Evolutionary conservation across 441 rosid species (phyloP).

Genomic region (Biscutella laevigata): DNA sequence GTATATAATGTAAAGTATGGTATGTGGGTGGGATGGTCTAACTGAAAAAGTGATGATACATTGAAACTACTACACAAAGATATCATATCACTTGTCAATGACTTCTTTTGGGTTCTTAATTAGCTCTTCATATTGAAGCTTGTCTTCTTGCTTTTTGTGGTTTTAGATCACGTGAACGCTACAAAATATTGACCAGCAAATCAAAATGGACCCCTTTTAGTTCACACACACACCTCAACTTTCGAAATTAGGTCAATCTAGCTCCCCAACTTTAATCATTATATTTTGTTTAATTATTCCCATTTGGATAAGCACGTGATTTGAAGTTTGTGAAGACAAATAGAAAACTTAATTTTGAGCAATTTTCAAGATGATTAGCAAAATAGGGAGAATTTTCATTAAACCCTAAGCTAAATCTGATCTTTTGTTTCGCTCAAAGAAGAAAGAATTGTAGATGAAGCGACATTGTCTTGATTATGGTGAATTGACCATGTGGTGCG

Average conservation of each 20-base stretch:
- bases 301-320: conserved; percentile 33
- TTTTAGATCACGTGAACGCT: conserved; percentile 22
- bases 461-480: conserved; percentile 13
- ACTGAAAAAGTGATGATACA: conserved; percentile 12
- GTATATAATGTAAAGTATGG: too few relatives aligned
- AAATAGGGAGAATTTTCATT: conserved; percentile 1
- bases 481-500: conserved; percentile 16
- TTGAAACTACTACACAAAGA: conserved; percentile 25
- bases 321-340: conserved; percentile 6
- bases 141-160: conserved; percentile 13
- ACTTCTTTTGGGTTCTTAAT: conserved; percentile 19
- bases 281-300: background rate
- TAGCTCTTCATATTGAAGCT: conserved; percentile 23
- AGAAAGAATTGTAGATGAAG: conserved; percentile 22
- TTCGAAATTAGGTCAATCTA: conserved; percentile 18
- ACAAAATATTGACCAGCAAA: conserved; percentile 17
- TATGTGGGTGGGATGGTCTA: conserved; percentile 22
- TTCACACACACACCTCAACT: conserved; percentile 16
- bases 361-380: conserved; percentile 15
- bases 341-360: conserved; percentile 7
- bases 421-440: conserved; percentile 26
- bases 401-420: conserved; percentile 25
- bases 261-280: conserved; percentile 12
- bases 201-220: conserved; percentile 20
- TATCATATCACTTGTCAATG: conserved; percentile 23